Base-by-base conservation (phyloP, 257 asterid species). In the Striga asiatica region DNA sequence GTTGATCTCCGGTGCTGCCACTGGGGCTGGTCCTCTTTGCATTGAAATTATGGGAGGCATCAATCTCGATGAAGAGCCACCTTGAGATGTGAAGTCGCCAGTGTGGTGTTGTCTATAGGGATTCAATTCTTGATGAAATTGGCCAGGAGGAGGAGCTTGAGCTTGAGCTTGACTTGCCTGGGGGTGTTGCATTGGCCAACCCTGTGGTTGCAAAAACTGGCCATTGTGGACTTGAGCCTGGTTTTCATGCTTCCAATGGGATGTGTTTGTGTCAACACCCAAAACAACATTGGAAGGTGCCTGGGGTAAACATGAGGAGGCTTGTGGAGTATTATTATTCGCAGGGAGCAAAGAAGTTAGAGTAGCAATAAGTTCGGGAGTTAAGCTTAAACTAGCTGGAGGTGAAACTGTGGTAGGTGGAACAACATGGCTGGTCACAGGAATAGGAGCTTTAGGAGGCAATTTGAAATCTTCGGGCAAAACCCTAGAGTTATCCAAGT, bases 361-460 rank as follows among this genome's bases (percentile, higher is more conserved):
- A 28, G 93, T 75, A 14, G 98, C 97, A 70, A 91, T 82, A 60
- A 88, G 94, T 62, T 88, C 98, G 22, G 98, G 98, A 0, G 98
- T 88, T 60, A 88, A 74, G 17, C 93, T 55, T 58, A 89, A 43
- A 52, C 89, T 79, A 50, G 85, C 61, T 65, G 78, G 85, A 50
- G 93, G 60, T 38, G 67, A 74, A 24, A 52, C 73, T 74, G 87
- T 47, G 53, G 69, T 61, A 39, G 78, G 76, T 12, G 81, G 72
- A 63, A 73, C 68, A 54, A 88, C 43, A 58, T 60, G 70, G 53
- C 70, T 61, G 19, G 76, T 59, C 50, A 66, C 46, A 68, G 85
- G 83, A 58, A 42, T 63, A 8, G 62, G 61, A 21, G 64, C 32
- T 28, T 77, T 79, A 21, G 76, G 56, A 46, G 76, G 80, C 47